phyloP scores from a whole-genome alignment of 176 grass and related monocot genomes.

The Oryza glaberrima region DNA sequence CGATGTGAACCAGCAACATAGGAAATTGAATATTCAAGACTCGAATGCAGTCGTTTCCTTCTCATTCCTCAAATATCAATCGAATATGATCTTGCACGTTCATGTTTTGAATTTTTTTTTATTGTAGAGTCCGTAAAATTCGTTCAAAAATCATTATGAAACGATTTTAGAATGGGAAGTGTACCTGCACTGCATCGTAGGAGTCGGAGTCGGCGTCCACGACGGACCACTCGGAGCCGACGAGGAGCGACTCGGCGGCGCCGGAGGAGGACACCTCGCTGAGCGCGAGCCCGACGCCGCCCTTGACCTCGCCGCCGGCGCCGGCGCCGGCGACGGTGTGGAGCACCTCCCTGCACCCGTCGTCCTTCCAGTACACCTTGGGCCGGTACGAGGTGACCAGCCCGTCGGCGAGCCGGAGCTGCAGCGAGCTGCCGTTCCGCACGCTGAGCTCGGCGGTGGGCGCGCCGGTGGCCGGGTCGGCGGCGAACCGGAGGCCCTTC shows the following conservation, averaged over 20 bases:
- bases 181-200: constrained; percentile 86
- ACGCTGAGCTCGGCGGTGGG: constrained; percentile 74
- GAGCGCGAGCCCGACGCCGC: constrained; percentile 83
- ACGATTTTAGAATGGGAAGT: neutral
- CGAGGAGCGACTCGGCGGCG: constrained; percentile 43
- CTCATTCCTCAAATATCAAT: too few species aligned
- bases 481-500: constrained; percentile 77
- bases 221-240: constrained; percentile 61
- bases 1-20: too few species aligned
- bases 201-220: constrained; percentile 84
- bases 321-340: constrained; percentile 50
- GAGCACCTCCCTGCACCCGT: constrained; percentile 81
- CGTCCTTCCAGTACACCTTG: constrained; percentile 91
- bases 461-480: constrained; percentile 44
- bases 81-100: neutral
- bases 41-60: too few species aligned
- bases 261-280: constrained; percentile 49
- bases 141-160: neutral
- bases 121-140: neutral
- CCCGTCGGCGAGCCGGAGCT: constrained; percentile 67
- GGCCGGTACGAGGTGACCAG: constrained; percentile 91
- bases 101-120: neutral
- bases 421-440: constrained; percentile 84
- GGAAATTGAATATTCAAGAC: too few species aligned
- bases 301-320: constrained; percentile 32